These are phyloP conservation scores for Zygosaccharomyces siamensis DNA, from an alignment of 805 yeast species.

Conservation along the genomic window DNA sequence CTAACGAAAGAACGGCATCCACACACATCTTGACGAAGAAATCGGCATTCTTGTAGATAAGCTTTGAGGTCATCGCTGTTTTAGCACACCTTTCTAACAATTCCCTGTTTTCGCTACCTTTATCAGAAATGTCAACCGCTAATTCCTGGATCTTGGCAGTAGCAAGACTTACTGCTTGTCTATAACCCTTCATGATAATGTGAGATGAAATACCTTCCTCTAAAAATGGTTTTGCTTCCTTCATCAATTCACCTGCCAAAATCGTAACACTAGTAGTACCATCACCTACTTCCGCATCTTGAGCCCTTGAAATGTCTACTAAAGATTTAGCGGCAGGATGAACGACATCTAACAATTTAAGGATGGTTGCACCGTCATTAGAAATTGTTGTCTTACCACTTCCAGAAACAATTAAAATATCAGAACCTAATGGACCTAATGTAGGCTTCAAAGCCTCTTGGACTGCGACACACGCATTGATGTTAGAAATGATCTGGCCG, in stretches of 20 bases:
- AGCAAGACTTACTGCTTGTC: slow-evolving; percentile 76
- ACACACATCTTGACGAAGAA: slow-evolving; percentile 96
- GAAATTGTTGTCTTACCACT: slow-evolving; percentile 90
- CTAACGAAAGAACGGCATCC: slow-evolving; percentile 86
- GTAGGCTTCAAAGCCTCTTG: slow-evolving; percentile 95
- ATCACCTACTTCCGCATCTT: slow-evolving; percentile 98
- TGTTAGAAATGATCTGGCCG: slow-evolving; percentile 91
- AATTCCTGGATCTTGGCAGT: slow-evolving; percentile 67
- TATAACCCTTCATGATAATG: slow-evolving; percentile 79
- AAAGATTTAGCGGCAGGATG: slow-evolving; percentile 97
- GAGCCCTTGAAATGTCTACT: slow-evolving; percentile 91
- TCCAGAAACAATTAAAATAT: slow-evolving; percentile 79
- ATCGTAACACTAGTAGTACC: slow-evolving; percentile 96
- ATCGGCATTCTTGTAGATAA: slow-evolving; percentile 79
- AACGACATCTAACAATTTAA: slow-evolving; percentile 86
- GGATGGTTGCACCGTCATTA: slow-evolving; percentile 96
- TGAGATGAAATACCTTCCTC: slow-evolving; percentile 96
- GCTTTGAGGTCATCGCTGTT: slow-evolving; percentile 95
- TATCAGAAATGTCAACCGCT: slow-evolving; percentile 61
- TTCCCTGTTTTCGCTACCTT: slow-evolving; percentile 50
- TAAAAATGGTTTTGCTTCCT: slow-evolving; percentile 83
- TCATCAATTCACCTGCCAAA: slow-evolving; percentile 88
- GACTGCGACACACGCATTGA: slow-evolving; percentile 94
- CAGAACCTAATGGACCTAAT: slow-evolving; percentile 95
- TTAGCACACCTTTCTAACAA: slow-evolving; percentile 87